Base-by-base conservation (phyloP, 2,329 filamentous ascomycete genomes). In the Graphium sp. region DNA sequence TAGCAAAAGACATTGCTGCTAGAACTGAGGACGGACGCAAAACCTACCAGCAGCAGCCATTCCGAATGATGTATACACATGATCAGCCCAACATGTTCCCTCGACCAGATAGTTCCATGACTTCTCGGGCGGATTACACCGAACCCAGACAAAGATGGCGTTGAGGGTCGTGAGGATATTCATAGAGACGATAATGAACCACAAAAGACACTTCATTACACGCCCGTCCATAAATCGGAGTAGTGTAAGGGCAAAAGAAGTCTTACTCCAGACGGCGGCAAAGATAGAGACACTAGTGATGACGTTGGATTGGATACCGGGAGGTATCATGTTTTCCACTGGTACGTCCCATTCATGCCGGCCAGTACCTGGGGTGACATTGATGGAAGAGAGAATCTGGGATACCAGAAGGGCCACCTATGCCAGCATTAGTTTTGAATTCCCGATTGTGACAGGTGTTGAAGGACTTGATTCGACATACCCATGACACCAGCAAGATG, bases 171-270 rank as follows among this genome's bases (percentile, higher is more conserved):
- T 14, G 7, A 12, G 13, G 13, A 43, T 13, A 29, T 52, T 51
- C 38, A 52, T 44, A 0, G 42, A 43, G 7, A 46, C 13, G 21
- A 51, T 51, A 26, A 47, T 42, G 7, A 48, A 41, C 34, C 50
- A 40, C 7, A 52, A 43, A 22, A 52, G 13, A 34, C 39, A 39
- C 5, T 40, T 28, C 2, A 37, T 35, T 8, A 47, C 35, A 4
- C 41, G 40, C 32, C 45, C 44, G 34, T 29, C 22, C 4, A 41
- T 35, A 17, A 53, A 39, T 4, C 48, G 41, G n/a, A 53, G 39
- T 3, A 53, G 35, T 1, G 49, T 52, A 11, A 53, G 38, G 9
- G 48, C 49, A 31, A 55, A 51, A 0, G 50, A 51, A 0, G 51
- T 49, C 32, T 55, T 55, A 33, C 47, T 52, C 31, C 40, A 42